Conservation (phyloP, 495 filamentous ascomycete genomes). For the Talaromyces ruber region DNA sequence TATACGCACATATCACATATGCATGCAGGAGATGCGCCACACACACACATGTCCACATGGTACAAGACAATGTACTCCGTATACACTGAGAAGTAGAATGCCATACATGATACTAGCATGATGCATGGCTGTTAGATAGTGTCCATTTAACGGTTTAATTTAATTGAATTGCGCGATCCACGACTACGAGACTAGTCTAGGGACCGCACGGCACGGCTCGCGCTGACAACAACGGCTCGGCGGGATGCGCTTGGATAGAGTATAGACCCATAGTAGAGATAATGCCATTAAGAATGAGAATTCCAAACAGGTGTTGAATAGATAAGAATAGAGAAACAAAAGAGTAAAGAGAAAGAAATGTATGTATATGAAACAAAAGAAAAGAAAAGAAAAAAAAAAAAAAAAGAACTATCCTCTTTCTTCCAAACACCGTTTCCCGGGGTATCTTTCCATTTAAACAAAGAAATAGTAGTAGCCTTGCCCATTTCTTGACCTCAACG, state of each 20-base stretch:
- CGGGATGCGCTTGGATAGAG: background rate
- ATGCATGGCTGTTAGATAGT: background rate
- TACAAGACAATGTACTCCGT: no score
- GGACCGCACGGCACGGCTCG: background rate
- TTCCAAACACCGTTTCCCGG: slow-evolving; percentile 3
- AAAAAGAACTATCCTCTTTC: slow-evolving; percentile 2
- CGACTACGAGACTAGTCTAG: background rate
- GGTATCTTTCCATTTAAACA: background rate
- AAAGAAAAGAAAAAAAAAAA: background rate
- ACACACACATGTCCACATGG: background rate
- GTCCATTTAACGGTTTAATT: background rate
- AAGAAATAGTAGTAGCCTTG: background rate
- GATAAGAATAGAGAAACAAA: background rate
- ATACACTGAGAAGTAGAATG: no score
- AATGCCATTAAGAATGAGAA: background rate
- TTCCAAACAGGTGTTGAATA: background rate
- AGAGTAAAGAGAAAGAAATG: background rate
- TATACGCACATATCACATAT: background rate
- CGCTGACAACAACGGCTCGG: background rate
- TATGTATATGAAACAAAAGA: background rate
- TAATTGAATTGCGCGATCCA: background rate
- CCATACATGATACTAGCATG: background rate
- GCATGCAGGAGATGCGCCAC: background rate
- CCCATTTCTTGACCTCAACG: background rate
- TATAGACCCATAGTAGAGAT: background rate